Percentiles rank a stretch among this genome's conserved stretches.
Evolutionary conservation across 2,329 filamentous ascomycete genomes (phyloP).

Genomic region (Neofusicoccum cordaticola): DNA sequence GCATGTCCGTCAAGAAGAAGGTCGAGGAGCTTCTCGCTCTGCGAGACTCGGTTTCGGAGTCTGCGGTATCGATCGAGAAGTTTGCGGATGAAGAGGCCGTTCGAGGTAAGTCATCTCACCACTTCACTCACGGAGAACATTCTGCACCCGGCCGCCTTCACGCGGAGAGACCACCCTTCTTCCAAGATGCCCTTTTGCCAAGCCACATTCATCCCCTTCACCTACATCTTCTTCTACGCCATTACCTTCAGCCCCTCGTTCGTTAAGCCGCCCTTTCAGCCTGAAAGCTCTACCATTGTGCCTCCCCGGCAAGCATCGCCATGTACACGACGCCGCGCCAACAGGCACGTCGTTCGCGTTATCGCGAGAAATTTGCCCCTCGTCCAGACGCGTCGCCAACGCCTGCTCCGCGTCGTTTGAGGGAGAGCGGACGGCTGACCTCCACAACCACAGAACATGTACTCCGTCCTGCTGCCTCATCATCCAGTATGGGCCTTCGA

Average conservation of each 20-base stretch:
- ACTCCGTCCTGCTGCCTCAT: slow-evolving; percentile 39
- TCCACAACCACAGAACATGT: slow-evolving; percentile 35
- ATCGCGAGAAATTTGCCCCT: not conserved
- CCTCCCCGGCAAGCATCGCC: not conserved
- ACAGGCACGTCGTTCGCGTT: not conserved
- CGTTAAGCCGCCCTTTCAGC: not conserved
- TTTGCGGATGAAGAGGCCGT: slow-evolving; percentile 42
- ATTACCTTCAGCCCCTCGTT: not conserved
- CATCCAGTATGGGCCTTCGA: slow-evolving; percentile 19
- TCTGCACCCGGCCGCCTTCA: not conserved
- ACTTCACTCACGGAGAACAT: not conserved
- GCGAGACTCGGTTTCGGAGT: slow-evolving; percentile 41
- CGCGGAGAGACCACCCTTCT: not conserved
- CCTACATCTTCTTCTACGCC: not conserved
- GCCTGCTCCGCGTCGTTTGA: not conserved
- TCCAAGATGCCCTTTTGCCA: not conserved
- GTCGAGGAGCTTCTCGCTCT: slow-evolving; percentile 42
- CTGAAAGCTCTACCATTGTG: not conserved
- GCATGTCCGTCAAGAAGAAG: slow-evolving; percentile 38
- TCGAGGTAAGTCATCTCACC: slow-evolving; percentile 34
- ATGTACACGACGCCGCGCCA: not conserved
- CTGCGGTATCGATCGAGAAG: slow-evolving; percentile 41
- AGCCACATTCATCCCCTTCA: not conserved
- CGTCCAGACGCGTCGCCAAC: not conserved
- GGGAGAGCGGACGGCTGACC: not conserved